Evolutionary conservation across 1,139 yeast species (phyloP), one percentile per base, ranked within the genome.

Genomic region (Hemisphaericaspora xylofermentans): DNA sequence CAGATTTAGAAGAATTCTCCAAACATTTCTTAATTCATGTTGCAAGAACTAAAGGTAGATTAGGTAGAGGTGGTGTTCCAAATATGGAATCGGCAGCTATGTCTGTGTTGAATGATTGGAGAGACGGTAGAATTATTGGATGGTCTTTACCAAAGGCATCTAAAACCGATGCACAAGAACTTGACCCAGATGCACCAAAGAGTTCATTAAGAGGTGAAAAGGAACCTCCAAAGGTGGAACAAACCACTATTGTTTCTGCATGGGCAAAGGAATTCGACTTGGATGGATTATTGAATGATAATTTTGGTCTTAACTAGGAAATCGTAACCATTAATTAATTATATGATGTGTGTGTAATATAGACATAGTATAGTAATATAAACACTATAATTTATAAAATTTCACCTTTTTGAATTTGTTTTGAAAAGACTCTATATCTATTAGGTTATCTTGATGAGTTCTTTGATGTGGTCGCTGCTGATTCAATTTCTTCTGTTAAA

Each of bases 241-340:
- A 85, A 57, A 86, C 94, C 37, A 81, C 87, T 13, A 78, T 93
- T 54, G 98, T 94, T 17, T 68, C 76, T n/a, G 76, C 80, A 52
- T 93, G 98, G 98, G 85, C 98, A 14, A 78, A 87, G 61, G 98
- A 91, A 65, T 91, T 93, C 59, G 96, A 89, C 62, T 74, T 93
- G 53, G 97, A 88, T 58, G 89, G 88, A 6, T 72, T 91, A 50
- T 81, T 87, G 57, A 66, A 65, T 35, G 69, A 61, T 43, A 62
- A 63, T 47, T 65, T 66, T 50, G 71, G 68, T 18, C 50, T 54
- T 41, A 45, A 41, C 30, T 41, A 45, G 26, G 25, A 3, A 21
- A 21, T 6, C 8, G 9, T 26, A 6, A 13, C 16, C 13, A 15
- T 4, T 21, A 26, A 21, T 9, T 35, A 18, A 22, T 17, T 14